phyloP scores from a whole-genome alignment of 2,329 filamentous ascomycete genomes.

The Fusarium odoratissimum region DNA sequence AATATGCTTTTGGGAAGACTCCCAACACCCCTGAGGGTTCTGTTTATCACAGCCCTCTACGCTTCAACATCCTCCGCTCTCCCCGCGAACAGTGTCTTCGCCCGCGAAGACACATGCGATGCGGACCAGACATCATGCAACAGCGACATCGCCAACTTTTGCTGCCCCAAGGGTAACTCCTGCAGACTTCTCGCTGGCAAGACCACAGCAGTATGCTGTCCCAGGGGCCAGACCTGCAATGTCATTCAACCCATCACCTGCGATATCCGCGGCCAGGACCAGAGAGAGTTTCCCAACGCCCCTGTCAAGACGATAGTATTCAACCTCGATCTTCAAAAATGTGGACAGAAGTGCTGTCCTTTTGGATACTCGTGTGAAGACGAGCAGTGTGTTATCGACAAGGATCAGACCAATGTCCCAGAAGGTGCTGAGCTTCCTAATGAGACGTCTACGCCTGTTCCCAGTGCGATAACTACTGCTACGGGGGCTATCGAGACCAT shows the following conservation, averaged over 20 bases:
- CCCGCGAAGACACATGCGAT: conserved; percentile 62
- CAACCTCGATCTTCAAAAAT: conserved; percentile 64
- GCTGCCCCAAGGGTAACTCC: conserved; percentile 65
- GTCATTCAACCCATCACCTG: conserved; percentile 56
- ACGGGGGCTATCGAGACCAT: conserved; percentile 38
- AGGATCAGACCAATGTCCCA: conserved; percentile 60
- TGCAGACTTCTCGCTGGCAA: conserved; percentile 73
- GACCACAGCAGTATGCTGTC: conserved; percentile 79
- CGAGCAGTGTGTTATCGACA: conserved; percentile 63
- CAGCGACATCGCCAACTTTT: conserved; percentile 72
- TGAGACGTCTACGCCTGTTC: conserved; percentile 34
- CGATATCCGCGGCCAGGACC: conserved; percentile 64
- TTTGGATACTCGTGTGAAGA: conserved; percentile 75
- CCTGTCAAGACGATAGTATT: conserved; percentile 75
- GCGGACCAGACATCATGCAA: conserved; percentile 65
- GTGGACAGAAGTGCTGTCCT: conserved; percentile 74
- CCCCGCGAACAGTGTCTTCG: conserved; percentile 53
- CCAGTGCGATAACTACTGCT: conserved; percentile 35
- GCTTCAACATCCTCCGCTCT: conserved; percentile 56
- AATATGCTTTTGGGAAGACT: conserved; percentile 33
- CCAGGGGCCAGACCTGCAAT: conserved; percentile 66
- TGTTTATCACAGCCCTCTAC: conserved; percentile 53
- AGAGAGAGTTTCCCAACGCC: conserved; percentile 64
- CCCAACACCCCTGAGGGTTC: conserved; percentile 48
- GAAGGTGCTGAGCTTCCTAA: conserved; percentile 46